Percentiles rank a stretch among this genome's conserved stretches.
These are phyloP conservation scores for Solanum paucissectum DNA, from an alignment of 257 asterid genomes.

Conservation along the genomic window DNA sequence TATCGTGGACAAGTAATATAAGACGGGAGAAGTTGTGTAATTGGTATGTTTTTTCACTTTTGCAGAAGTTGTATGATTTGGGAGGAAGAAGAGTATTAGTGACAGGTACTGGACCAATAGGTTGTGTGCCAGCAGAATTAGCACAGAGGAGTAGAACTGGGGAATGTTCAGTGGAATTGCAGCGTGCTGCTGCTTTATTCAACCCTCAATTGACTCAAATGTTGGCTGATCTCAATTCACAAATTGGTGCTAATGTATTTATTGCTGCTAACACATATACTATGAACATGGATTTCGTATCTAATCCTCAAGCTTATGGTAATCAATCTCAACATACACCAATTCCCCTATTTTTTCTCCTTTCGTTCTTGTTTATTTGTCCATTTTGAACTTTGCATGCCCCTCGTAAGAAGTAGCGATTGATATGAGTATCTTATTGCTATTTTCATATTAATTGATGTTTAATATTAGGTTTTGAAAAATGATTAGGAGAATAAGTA, in stretches of 20 bases:
- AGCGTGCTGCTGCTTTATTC: slow-evolving; percentile 46
- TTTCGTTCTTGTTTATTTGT: background rate
- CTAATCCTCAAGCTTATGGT: slow-evolving; percentile 67
- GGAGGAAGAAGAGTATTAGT: slow-evolving; percentile 60
- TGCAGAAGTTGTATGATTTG: slow-evolving; percentile 53
- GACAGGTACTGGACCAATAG: slow-evolving; percentile 80
- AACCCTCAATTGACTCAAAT: slow-evolving; percentile 51
- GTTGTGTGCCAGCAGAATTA: slow-evolving; percentile 80
- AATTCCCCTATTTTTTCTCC: background rate
- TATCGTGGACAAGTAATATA: background rate
- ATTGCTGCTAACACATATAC: slow-evolving; percentile 48
- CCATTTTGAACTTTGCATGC: background rate
- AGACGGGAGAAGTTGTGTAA: background rate
- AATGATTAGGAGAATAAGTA: background rate
- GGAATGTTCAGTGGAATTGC: slow-evolving; percentile 49
- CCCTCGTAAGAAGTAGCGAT: no score
- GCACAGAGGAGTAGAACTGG: slow-evolving; percentile 60
- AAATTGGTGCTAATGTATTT: slow-evolving; percentile 50
- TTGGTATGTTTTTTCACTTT: background rate
- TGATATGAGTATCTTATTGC: background rate
- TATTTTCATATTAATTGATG: no score
- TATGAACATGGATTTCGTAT: slow-evolving; percentile 49
- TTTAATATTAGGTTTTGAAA: background rate
- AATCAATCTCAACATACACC: slow-evolving; percentile 3
- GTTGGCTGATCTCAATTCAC: slow-evolving; percentile 31